These are phyloP conservation scores for Hypoxylon cercidicola DNA, from an alignment of 495 filamentous ascomycete species.

Conservation along the genomic window DNA sequence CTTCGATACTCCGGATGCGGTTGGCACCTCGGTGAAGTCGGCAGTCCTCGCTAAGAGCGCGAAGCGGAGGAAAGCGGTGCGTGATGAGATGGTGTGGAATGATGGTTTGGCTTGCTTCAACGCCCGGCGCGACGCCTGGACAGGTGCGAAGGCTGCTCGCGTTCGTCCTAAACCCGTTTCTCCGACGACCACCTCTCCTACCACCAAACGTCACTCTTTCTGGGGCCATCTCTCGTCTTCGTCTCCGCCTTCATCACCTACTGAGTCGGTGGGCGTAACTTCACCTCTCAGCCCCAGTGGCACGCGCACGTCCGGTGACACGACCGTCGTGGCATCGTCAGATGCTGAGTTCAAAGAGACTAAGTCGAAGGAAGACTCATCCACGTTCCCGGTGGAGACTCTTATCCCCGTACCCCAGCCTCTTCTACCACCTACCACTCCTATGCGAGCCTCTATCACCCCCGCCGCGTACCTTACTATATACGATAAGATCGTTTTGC, in stretches of 20 bases:
- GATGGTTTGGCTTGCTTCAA: slow-evolving; percentile 79
- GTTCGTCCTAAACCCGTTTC: slow-evolving; percentile 51
- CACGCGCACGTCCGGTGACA: slow-evolving; percentile 44
- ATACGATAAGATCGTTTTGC: slow-evolving; percentile 85
- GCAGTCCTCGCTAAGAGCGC: slow-evolving; percentile 60
- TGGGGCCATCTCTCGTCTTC: slow-evolving; percentile 43
- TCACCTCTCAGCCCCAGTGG: slow-evolving; percentile 40
- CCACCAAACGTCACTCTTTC: slow-evolving; percentile 46
- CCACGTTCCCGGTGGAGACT: slow-evolving; percentile 54
- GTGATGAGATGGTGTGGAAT: slow-evolving; percentile 87
- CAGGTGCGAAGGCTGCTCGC: slow-evolving; percentile 70
- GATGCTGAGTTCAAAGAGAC: slow-evolving; percentile 38
- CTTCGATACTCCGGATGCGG: slow-evolving; percentile 71
- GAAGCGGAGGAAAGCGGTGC: slow-evolving; percentile 67
- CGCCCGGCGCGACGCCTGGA: slow-evolving; percentile 84
- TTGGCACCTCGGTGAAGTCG: slow-evolving; percentile 58
- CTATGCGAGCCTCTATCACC: slow-evolving; percentile 77
- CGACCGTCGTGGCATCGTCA: slow-evolving; percentile 39
- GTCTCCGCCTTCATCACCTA: slow-evolving; percentile 36
- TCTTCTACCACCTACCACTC: slow-evolving; percentile 72
- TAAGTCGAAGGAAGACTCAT: slow-evolving; percentile 30
- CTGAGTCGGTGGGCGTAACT: slow-evolving; percentile 29
- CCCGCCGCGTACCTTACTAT: slow-evolving; percentile 79
- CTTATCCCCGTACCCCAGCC: slow-evolving; percentile 71
- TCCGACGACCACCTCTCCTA: slow-evolving; percentile 45